Percentiles rank a stretch among this genome's conserved stretches.
Conservation (phyloP, 176 grass and related monocot genomes). For the Rhynchospora tenuis region DNA sequence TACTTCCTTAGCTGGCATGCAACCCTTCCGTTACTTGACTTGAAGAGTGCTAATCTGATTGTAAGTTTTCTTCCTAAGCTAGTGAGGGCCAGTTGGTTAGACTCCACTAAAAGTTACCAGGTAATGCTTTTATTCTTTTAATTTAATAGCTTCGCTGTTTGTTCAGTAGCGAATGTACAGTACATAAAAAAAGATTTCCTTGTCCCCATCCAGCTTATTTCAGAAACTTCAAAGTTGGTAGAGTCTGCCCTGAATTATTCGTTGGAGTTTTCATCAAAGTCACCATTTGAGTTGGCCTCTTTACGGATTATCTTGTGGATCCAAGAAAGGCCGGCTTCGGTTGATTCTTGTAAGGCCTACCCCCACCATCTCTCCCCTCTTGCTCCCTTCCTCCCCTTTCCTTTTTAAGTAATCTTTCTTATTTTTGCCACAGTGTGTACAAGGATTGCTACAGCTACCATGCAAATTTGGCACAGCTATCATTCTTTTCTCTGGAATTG, state of each 20-base stretch:
- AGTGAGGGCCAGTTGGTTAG: conserved; percentile 35
- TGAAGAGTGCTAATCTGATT: conserved; percentile 79
- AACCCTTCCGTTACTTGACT: conserved; percentile 70
- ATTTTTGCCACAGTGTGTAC: conserved; percentile 34
- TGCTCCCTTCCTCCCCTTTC: background rate
- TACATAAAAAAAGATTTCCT: background rate
- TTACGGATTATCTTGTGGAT: conserved; percentile 82
- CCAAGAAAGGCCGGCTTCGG: conserved; percentile 40
- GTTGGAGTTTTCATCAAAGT: conserved; percentile 67
- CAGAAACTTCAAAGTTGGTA: conserved; percentile 32
- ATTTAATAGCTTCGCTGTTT: background rate
- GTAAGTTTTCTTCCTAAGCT: conserved; percentile 58
- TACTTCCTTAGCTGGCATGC: conserved; percentile 55
- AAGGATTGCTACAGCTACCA: conserved; percentile 47
- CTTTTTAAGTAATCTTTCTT: background rate
- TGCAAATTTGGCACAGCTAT: conserved; percentile 92
- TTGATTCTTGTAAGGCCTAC: conserved; percentile 58
- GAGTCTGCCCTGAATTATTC: conserved; percentile 66
- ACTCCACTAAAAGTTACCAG: conserved; percentile 45
- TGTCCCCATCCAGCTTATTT: conserved; percentile 32
- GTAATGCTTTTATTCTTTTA: conserved; percentile 31
- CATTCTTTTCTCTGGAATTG: conserved; percentile 71
- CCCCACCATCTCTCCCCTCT: background rate
- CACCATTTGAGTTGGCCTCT: conserved; percentile 59
- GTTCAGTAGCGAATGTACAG: background rate